Evolutionary conservation across 2,329 filamentous ascomycete genomes (phyloP), one percentile per base, ranked within the genome.

Genomic region (Fusarium sp.): DNA sequence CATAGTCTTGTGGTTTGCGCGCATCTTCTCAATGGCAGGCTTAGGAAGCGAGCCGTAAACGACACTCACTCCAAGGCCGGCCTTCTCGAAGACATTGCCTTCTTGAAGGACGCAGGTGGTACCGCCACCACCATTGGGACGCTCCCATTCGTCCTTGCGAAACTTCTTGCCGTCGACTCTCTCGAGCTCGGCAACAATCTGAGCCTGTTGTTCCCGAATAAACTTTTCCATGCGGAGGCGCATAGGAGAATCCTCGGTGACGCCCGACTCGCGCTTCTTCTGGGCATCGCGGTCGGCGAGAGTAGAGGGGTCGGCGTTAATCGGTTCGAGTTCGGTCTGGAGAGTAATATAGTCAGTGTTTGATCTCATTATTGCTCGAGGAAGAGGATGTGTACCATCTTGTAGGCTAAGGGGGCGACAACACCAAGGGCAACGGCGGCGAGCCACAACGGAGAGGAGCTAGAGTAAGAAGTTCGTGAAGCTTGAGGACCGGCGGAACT

Each of bases 61-160:
- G 65, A 98, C 89, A 58, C 92, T 96, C 75, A 95, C 94, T 76
- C 97, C 97, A 62, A 98, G 94, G 30, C 96, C 96, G 44, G 92
- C 96, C 82, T 99, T 99, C 80, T 99, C 96, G 75, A 99, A 99
- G 50, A 97, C 93, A 66, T 96, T 95, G 71, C 96, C 94, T 70
- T 97, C 94, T 79, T 99, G 96, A 19, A 99, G 84, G 39, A 99
- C 94, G 79, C 94, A 97, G 17, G 93, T 96, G 73, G 95, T 94
- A 69, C 96, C 96, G 56, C 96, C 96, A 41, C 96, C 96, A 54
- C 96, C 96, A 76, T 94, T 90, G 59, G 92, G 90, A 51, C 96
- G 89, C 65, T 89, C 86, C 96, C 96, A 99, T 69, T 91, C 90
- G 81, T 99, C 96, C 62, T 89, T 84, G 62, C 87, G 87, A 83